phyloP scores from a whole-genome alignment of 2,329 filamentous ascomycete species.

The Bertia moriformis region DNA sequence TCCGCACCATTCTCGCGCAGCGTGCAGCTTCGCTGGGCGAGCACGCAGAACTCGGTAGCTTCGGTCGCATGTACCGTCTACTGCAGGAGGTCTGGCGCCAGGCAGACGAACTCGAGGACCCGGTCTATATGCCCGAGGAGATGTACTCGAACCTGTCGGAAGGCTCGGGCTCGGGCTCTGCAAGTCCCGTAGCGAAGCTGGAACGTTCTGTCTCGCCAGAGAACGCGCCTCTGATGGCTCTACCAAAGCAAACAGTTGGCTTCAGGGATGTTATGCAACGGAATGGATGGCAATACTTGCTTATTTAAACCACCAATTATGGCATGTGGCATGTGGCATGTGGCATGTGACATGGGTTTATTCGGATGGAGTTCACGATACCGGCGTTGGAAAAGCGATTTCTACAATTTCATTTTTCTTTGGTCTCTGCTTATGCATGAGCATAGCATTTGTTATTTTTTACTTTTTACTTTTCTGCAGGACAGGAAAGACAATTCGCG shows the following conservation, averaged over 20 bases:
- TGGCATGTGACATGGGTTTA: too few relatives aligned
- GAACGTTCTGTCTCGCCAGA: background rate
- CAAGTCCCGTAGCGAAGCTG: background rate
- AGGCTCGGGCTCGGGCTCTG: too few relatives aligned
- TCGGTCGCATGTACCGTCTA: slow-evolving; percentile 46
- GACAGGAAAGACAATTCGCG: too few relatives aligned
- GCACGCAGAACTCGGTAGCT: slow-evolving; percentile 42
- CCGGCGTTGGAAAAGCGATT: too few relatives aligned
- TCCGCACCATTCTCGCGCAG: slow-evolving; percentile 40
- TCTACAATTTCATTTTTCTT: too few relatives aligned
- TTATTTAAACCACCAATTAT: too few relatives aligned
- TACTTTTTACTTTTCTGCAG: too few relatives aligned
- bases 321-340: too few relatives aligned
- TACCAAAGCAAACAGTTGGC: background rate
- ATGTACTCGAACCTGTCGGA: background rate
- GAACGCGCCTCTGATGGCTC: background rate
- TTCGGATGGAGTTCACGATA: too few relatives aligned
- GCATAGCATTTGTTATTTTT: too few relatives aligned
- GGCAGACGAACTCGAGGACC: slow-evolving; percentile 28
- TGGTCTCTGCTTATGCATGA: too few relatives aligned
- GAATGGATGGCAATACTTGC: background rate
- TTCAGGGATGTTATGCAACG: background rate
- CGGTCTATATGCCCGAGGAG: background rate
- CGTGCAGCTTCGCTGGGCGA: slow-evolving; percentile 40
- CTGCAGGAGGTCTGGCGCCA: slow-evolving; percentile 45